Evolutionary conservation across 768 basidiomycete species (phyloP), one percentile per base, ranked within the genome.

Genomic region (Leccinum fibrillosum): DNA sequence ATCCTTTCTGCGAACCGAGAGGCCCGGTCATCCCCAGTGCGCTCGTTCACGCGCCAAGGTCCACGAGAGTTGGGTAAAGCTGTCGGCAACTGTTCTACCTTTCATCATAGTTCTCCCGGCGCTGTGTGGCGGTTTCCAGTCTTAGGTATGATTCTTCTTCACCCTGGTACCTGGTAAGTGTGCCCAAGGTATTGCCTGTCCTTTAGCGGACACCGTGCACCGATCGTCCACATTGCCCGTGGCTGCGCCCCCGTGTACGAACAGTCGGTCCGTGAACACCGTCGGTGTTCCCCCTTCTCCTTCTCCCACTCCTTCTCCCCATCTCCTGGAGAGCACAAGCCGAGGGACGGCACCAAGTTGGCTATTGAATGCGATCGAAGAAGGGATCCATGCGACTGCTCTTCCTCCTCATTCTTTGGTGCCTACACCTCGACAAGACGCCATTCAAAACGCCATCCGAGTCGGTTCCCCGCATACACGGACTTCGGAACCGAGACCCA

Each of bases 71-170:
- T 32, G 17, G 37, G 28, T 45, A 6, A 34, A 19, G n/a, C 8
- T 11, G 11, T 23, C 50, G 39, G n/a, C 37, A 28, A 45, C 23
- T 26, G 11, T 3, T 21, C 51, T 15, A 3, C 19, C 7, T 21
- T 48, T 19, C 25, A n/a, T 50, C 48, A 35, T 25, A 64, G 62
- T 50, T 64, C 62, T 9, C 65, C 64, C 2, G 60, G 52, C 9
- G 35, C 47, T 23, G 50, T 23, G 6, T 39, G 39, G 19, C 47
- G n/a, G 25, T 25, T 3, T 10, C 47, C 42, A 21, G 21, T 25
- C 35, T n/a, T 59, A 62, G 65, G 68, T 69, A 59, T 64, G 58
- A 51, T 49, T 3, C 7, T 32, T 34, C 55, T 19, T 42, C 25
- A 21, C 39, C 45, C 15, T 55, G 26, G 25, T 19, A 57, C 50